A percentile compares a stretch with the other conserved stretches of the same genome.
phyloP scores from a whole-genome alignment of 495 filamentous ascomycete species.

The Aspergillus taichungensis region DNA sequence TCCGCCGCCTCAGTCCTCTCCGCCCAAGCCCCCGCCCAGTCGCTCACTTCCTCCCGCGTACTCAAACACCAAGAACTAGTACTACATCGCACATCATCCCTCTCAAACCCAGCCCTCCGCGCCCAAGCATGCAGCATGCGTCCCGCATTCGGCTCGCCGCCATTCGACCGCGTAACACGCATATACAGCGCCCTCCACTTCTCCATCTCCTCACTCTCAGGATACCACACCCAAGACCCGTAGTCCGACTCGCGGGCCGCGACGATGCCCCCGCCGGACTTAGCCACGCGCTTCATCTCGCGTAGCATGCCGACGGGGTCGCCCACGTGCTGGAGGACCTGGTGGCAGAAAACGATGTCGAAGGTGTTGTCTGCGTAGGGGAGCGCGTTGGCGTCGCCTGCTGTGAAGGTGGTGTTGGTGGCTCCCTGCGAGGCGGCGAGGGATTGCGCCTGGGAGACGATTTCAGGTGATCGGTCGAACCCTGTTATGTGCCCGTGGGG shows the following conservation, averaged over 20 bases:
- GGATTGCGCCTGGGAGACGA: slow-evolving; percentile 29
- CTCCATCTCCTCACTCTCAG: slow-evolving; percentile 30
- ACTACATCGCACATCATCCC: slow-evolving; percentile 21
- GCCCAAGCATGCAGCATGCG: slow-evolving; percentile 43
- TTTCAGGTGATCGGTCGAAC: slow-evolving; percentile 26
- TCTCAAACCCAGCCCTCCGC: slow-evolving; percentile 35
- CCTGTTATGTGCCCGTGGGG: slow-evolving; percentile 39
- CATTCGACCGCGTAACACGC: slow-evolving; percentile 27
- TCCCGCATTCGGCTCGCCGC: slow-evolving; percentile 42
- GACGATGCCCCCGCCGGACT: slow-evolving; percentile 46
- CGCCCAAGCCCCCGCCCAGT: slow-evolving; percentile 40
- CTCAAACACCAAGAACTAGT: slow-evolving; percentile 40
- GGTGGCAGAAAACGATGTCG: slow-evolving; percentile 48
- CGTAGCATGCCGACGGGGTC: slow-evolving; percentile 31
- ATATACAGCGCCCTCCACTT: slow-evolving; percentile 34
- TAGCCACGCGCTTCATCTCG: slow-evolving; percentile 43
- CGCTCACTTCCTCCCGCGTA: slow-evolving; percentile 31
- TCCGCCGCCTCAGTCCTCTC: slow-evolving; percentile 23
- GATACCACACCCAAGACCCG: slow-evolving; percentile 35
- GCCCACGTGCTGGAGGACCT: slow-evolving; percentile 44
- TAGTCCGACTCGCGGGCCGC: slow-evolving; percentile 41
- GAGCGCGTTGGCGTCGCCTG: slow-evolving; percentile 37
- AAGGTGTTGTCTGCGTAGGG: slow-evolving; percentile 40
- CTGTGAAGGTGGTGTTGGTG: slow-evolving; percentile 36
- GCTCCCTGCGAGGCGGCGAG: slow-evolving; percentile 26